Base-by-base conservation (phyloP, 441 rosid genomes). In the Pelargonium myrrhifolium region DNA sequence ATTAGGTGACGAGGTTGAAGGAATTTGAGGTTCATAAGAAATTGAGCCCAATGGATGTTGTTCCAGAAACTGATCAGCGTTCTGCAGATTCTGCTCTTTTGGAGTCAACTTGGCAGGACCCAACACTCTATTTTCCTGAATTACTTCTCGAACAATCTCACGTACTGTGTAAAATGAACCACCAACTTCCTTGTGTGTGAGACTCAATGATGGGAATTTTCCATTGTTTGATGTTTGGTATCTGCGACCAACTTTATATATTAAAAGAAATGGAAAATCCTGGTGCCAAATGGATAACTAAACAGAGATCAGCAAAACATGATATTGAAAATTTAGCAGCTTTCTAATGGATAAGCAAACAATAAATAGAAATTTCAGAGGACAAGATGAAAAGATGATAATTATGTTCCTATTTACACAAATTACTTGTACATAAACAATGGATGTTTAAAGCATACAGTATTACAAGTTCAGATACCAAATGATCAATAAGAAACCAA, bases 151-250 rank as follows among this genome's bases (percentile, higher is more conserved):
- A 56, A 94, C 89, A 81, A 94, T 88, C 85, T 94, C 97, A 65
- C 99, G 78, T 20, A 94, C 79, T 0, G 87, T 91, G 80, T 94
- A 94, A 83, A 94, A 94, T 64, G 99, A 91, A 12, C 97, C 99
- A 70, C 97, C 99, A 58, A 94, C 96, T 85, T 89, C 96, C 82
- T 83, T 91, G 70, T 91, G 99, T 6, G 97, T 86, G 71, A 94
- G 96, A 67, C 77, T 88, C 70, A 94, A 85, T 9, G 99, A 89
- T 68, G 99, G 97, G 72, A 94, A 94, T 74, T 61, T 86, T 71
- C 96, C 99, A 79, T 77, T 76, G 79, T 94, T 86, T 68, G 71
- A 74, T 8, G 68, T 79, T 75, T 91, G 99, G 73, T 89, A 81
- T 85, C 99, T 94, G 84, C 69, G 75, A 77, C 65, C 49, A 14